These are phyloP conservation scores for Boletus mariae DNA, from an alignment of 1,284 basidiomycete species.

Conservation along the genomic window DNA sequence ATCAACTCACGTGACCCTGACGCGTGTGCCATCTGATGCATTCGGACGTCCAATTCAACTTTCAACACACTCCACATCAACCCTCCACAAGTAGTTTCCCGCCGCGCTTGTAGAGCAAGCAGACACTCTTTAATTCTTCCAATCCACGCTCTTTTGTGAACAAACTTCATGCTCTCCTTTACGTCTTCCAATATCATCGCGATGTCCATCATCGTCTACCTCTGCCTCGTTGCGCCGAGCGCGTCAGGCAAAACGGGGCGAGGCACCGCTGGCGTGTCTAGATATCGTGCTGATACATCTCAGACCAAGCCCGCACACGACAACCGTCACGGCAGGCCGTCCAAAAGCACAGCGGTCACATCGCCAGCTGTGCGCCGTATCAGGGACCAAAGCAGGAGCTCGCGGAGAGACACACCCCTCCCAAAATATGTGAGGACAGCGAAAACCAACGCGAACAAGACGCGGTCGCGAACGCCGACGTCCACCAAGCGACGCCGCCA, in stretches of 20 bases:
- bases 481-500: slow-evolving; percentile 21
- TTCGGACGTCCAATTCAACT: not conserved
- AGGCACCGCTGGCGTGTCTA: not conserved
- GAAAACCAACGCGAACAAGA: not conserved
- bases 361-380: not conserved
- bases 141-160: not conserved
- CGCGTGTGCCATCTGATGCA: not conserved
- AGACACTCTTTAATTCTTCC: not conserved
- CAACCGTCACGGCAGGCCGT: slow-evolving; percentile 3
- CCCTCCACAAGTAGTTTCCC: not conserved
- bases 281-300: not conserved
- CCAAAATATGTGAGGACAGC: not conserved
- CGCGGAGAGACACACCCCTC: not conserved
- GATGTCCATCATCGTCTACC: slow-evolving; percentile 12
- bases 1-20: slow-evolving; percentile 19
- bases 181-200: slow-evolving; percentile 10
- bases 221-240: slow-evolving; percentile 6
- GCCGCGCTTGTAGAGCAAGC: slow-evolving; percentile 16
- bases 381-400: not conserved
- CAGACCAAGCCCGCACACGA: not conserved
- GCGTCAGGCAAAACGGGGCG: slow-evolving; percentile 3
- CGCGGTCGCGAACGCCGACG: slow-evolving; percentile 7
- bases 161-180: slow-evolving; percentile 12
- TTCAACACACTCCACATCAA: not conserved
- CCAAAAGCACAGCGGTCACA: not conserved